phyloP scores from a whole-genome alignment of 345 rosid species.

The Brassica juncea region DNA sequence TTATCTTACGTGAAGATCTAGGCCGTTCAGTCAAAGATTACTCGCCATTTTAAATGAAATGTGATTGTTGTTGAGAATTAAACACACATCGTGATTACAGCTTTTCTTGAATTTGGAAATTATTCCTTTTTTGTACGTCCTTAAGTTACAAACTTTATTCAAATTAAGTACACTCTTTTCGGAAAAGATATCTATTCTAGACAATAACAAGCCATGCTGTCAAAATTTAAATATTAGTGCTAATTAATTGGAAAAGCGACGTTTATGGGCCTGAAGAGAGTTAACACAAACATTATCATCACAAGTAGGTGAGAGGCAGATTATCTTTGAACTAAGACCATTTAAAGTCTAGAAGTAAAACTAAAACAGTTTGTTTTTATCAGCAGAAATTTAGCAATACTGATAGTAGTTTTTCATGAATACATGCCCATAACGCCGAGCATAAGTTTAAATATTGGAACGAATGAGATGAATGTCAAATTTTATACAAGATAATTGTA shows the following conservation, averaged over 20 bases:
- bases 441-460: neutral
- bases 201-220: neutral
- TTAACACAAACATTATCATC: conserved; percentile 27
- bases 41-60: conserved; percentile 4
- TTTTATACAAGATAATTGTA: neutral
- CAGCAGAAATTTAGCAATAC: neutral
- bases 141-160: neutral
- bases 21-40: neutral
- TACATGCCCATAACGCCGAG: neutral
- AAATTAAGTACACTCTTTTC: neutral
- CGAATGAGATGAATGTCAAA: neutral
- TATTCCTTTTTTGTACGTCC: neutral
- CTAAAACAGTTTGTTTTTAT: conserved; percentile 17
- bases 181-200: neutral
- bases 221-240: conserved; percentile 5
- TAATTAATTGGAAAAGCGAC: conserved; percentile 25
- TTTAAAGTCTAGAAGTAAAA: neutral
- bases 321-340: conserved; percentile 13
- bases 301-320: conserved; percentile 27
- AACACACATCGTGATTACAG: conserved; percentile 31
- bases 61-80: conserved; percentile 31
- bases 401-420: neutral
- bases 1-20: conserved; percentile 29
- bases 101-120: conserved; percentile 14
- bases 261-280: neutral